Percentiles rank a stretch among this genome's conserved stretches.
Evolutionary conservation across 768 basidiomycete species (phyloP).

Genomic region (Pleurotus djamor): DNA sequence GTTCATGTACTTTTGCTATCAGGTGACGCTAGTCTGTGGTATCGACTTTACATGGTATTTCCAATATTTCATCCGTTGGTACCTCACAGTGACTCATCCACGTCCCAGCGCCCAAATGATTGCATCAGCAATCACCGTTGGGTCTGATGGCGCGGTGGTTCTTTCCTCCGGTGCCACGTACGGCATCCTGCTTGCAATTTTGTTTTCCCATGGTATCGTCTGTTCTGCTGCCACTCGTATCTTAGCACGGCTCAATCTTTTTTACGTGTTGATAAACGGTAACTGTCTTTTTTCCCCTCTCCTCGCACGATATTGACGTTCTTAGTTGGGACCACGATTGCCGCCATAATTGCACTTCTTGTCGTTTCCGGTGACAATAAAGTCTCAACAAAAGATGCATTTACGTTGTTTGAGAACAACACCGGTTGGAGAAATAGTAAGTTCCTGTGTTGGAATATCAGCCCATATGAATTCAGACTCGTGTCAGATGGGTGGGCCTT

Average conservation of each 20-base stretch:
- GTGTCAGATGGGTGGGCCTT: slow-evolving; percentile 71
- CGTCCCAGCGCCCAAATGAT: slow-evolving; percentile 62
- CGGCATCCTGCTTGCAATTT: slow-evolving; percentile 62
- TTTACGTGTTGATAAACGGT: slow-evolving; percentile 69
- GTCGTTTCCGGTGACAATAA: slow-evolving; percentile 53
- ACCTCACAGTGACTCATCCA: not conserved
- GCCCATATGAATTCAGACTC: slow-evolving; percentile 5
- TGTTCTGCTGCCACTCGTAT: slow-evolving; percentile 69
- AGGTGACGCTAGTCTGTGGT: slow-evolving; percentile 61
- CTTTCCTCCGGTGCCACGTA: slow-evolving; percentile 63
- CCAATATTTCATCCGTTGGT: not conserved
- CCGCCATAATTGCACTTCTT: slow-evolving; percentile 58
- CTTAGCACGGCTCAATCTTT: slow-evolving; percentile 66
- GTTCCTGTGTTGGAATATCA: no score
- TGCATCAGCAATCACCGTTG: slow-evolving; percentile 64
- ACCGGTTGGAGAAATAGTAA: slow-evolving; percentile 64
- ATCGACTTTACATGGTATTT: slow-evolving; percentile 66
- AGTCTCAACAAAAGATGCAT: slow-evolving; percentile 69
- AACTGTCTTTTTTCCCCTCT: slow-evolving; percentile 18
- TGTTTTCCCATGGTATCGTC: slow-evolving; percentile 66
- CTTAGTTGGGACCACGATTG: slow-evolving; percentile 62
- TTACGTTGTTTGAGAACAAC: slow-evolving; percentile 69
- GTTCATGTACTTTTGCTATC: not conserved
- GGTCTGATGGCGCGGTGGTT: slow-evolving; percentile 48
- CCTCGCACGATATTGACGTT: slow-evolving; percentile 9